Percentiles rank a stretch among this genome's conserved stretches.
Conservation (phyloP, 768 basidiomycete genomes). For the Leccinellum albellum region DNA sequence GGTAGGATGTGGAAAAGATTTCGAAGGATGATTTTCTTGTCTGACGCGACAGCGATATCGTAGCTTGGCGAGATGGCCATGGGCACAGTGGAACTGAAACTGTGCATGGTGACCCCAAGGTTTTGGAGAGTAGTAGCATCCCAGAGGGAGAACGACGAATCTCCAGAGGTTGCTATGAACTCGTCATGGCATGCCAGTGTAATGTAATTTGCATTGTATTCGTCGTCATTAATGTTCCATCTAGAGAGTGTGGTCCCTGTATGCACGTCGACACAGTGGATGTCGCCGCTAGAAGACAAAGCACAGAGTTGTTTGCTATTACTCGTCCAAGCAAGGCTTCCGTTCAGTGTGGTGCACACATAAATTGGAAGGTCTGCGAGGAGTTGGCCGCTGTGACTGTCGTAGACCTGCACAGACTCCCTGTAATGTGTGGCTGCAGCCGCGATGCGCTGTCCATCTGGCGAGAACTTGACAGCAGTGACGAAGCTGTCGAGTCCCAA, state of each 20-base stretch:
- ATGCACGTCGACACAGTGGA: background rate
- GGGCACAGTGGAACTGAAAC: background rate
- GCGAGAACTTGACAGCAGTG: background rate
- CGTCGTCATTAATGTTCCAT: background rate
- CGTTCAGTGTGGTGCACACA: background rate
- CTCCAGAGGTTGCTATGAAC: background rate
- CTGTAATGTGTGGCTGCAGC: background rate
- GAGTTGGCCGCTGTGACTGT: background rate
- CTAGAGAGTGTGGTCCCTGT: background rate
- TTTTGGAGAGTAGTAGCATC: no score
- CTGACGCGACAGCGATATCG: background rate
- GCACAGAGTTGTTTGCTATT: background rate
- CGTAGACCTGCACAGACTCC: background rate
- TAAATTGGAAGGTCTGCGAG: background rate
- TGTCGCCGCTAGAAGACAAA: background rate
- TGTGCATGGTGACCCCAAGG: background rate
- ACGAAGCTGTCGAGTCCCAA: background rate
- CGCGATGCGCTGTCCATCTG: background rate
- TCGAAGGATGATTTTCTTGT: background rate
- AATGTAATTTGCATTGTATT: background rate
- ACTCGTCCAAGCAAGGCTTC: background rate
- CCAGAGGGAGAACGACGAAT: background rate
- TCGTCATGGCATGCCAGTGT: background rate
- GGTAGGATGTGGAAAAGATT: background rate
- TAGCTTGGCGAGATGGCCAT: background rate